phyloP scores from a whole-genome alignment of 768 basidiomycete species.

The Lactifluus hygrophoroides region DNA sequence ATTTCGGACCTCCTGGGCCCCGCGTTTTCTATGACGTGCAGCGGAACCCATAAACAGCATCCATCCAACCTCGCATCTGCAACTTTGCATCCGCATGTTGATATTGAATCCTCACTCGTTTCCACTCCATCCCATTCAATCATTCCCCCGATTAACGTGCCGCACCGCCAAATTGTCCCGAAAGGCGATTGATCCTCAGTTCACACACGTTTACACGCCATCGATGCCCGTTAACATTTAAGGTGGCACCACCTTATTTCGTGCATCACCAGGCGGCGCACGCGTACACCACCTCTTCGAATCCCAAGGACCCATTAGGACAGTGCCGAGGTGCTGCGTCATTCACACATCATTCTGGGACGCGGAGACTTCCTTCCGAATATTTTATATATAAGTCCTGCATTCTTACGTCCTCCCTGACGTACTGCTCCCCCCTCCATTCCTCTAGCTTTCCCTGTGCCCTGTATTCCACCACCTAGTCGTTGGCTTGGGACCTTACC shows the following conservation, averaged over 20 bases:
- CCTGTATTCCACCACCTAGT: not conserved
- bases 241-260: not conserved
- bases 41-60: constrained; percentile 12
- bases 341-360: not conserved
- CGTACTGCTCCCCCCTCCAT: not conserved
- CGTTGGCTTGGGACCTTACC: not conserved
- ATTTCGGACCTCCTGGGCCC: constrained; percentile 6
- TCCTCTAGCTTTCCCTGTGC: not conserved
- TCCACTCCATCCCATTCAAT: not conserved
- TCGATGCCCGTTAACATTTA: not conserved
- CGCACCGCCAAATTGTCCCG: not conserved
- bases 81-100: constrained; percentile 19
- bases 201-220: not conserved
- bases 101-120: constrained; percentile 3
- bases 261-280: not conserved
- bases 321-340: not conserved
- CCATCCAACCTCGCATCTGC: constrained; percentile 13
- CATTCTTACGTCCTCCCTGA: constrained; percentile 4
- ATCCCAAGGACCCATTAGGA: not conserved
- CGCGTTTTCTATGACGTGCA: constrained; percentile 13
- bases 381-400: not conserved
- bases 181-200: not conserved
- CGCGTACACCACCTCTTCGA: not conserved
- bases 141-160: not conserved
- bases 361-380: constrained; percentile 2